Evolutionary conservation across 805 yeast genomes (phyloP).

Genomic region (Debaryomyces prosopidis): DNA sequence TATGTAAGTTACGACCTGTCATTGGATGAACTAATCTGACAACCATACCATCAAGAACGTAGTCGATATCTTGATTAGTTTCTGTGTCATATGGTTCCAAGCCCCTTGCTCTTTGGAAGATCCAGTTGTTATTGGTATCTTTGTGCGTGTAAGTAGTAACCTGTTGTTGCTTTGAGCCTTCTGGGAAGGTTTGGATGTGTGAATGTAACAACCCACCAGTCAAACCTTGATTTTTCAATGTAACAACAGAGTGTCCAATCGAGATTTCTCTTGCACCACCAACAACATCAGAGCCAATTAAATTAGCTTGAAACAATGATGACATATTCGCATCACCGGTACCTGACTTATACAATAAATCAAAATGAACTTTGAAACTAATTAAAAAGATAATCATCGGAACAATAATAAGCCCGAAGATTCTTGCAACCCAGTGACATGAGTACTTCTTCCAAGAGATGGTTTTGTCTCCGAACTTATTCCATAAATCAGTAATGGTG

Average conservation of each 20-base stretch:
- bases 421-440: constrained; percentile 68
- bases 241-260: constrained; percentile 46
- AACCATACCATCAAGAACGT: constrained; percentile 56
- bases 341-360: constrained; percentile 69
- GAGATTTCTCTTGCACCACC: constrained; percentile 71
- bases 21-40: constrained; percentile 63
- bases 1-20: constrained; percentile 68
- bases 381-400: constrained; percentile 65
- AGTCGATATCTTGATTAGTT: constrained; percentile 32
- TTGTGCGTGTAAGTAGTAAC: constrained; percentile 48
- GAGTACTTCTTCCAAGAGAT: constrained; percentile 51
- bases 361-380: constrained; percentile 76
- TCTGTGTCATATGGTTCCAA: constrained; percentile 30
- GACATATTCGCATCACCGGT: constrained; percentile 82
- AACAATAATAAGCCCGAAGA: constrained; percentile 58
- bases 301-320: constrained; percentile 77
- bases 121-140: constrained; percentile 46
- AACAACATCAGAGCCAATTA: constrained; percentile 60
- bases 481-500: constrained; percentile 87
- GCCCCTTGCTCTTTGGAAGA: constrained; percentile 50
- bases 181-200: constrained; percentile 47
- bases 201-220: constrained; percentile 49
- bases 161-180: constrained; percentile 49
- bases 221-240: constrained; percentile 45
- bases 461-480: constrained; percentile 67